Conservation (phyloP, 2,329 filamentous ascomycete genomes). For the Furcasterigmium sp. region DNA sequence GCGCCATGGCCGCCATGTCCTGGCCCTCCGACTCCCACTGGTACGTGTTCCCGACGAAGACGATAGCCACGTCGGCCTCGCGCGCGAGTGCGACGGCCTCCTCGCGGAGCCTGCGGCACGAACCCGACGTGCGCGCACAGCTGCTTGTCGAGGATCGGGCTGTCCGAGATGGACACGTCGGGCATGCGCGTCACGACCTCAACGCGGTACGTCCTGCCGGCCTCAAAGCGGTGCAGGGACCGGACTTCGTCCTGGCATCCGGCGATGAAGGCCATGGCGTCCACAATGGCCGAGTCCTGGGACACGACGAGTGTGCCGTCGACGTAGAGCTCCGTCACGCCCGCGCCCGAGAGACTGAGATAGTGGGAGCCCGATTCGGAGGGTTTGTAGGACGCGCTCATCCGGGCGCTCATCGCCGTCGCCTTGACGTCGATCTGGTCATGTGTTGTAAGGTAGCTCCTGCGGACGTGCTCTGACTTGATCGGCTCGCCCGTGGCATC, state of each 20-base stretch:
- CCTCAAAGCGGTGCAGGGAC: conserved; percentile 15
- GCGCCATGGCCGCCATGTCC: conserved; percentile 63
- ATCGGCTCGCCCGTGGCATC: not conserved
- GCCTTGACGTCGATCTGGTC: conserved; percentile 1
- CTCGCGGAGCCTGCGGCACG: conserved; percentile 20
- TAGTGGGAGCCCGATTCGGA: conserved; percentile 21
- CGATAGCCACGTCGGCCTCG: conserved; percentile 56
- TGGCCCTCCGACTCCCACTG: conserved; percentile 63
- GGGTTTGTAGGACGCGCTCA: conserved; percentile 10
- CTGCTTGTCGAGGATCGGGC: conserved; percentile 1
- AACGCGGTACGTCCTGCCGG: conserved; percentile 42
- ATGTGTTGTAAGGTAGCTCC: conserved; percentile 1
- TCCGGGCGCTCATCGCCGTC: conserved; percentile 1
- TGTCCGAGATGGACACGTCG: conserved; percentile 14
- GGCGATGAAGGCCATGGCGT: conserved; percentile 64
- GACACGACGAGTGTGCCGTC: conserved; percentile 38
- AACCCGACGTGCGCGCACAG: conserved; percentile 15
- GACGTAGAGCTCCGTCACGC: conserved; percentile 57
- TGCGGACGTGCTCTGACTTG: not conserved
- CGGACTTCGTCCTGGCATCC: conserved; percentile 42
- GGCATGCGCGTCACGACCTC: conserved; percentile 44
- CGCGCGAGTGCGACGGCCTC: conserved; percentile 55
- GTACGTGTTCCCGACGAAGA: conserved; percentile 39
- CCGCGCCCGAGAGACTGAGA: conserved; percentile 29
- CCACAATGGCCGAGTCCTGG: conserved; percentile 25